phyloP scores from a whole-genome alignment of 2,329 filamentous ascomycete genomes.

The Ascosphaera apis region DNA sequence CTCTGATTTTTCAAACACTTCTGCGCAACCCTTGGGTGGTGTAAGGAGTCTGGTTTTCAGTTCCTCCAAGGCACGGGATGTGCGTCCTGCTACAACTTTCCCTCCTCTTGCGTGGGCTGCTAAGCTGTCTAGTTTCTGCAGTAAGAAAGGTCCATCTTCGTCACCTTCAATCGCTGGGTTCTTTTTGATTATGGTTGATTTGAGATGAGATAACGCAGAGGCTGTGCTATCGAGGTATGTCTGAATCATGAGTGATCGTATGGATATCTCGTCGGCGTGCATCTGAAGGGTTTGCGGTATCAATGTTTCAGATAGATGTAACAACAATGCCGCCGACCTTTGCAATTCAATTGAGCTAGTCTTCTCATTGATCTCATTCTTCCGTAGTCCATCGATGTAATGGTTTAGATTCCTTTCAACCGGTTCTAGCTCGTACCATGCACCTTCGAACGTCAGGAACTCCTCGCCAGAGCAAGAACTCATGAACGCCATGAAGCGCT shows the following conservation, averaged over 20 bases:
- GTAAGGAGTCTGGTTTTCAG: slow-evolving; percentile 53
- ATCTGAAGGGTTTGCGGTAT: slow-evolving; percentile 45
- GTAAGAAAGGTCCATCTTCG: slow-evolving; percentile 43
- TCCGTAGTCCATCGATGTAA: slow-evolving; percentile 66
- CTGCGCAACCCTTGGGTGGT: slow-evolving; percentile 41
- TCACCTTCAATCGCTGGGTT: slow-evolving; percentile 43
- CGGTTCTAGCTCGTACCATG: slow-evolving; percentile 69
- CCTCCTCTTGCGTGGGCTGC: slow-evolving; percentile 55
- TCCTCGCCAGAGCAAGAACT: slow-evolving; percentile 53
- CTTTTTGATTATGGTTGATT: slow-evolving; percentile 42
- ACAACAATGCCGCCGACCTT: slow-evolving; percentile 63
- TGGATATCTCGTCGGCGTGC: slow-evolving; percentile 58
- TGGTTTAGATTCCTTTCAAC: slow-evolving; percentile 73
- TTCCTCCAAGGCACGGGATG: slow-evolving; percentile 53
- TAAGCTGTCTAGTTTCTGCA: slow-evolving; percentile 46
- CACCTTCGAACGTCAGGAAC: slow-evolving; percentile 57
- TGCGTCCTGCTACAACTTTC: slow-evolving; percentile 64
- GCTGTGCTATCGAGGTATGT: slow-evolving; percentile 62
- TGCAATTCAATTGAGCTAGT: slow-evolving; percentile 63
- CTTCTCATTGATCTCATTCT: slow-evolving; percentile 66
- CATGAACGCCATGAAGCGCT: slow-evolving; percentile 62
- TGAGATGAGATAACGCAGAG: slow-evolving; percentile 38
- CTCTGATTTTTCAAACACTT: slow-evolving; percentile 49
- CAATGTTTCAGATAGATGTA: slow-evolving; percentile 65
- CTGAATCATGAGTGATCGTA: slow-evolving; percentile 53